Evolutionary conservation across 2,329 filamentous ascomycete species (phyloP).

Genomic region (Pestalotiopsis sp.): DNA sequence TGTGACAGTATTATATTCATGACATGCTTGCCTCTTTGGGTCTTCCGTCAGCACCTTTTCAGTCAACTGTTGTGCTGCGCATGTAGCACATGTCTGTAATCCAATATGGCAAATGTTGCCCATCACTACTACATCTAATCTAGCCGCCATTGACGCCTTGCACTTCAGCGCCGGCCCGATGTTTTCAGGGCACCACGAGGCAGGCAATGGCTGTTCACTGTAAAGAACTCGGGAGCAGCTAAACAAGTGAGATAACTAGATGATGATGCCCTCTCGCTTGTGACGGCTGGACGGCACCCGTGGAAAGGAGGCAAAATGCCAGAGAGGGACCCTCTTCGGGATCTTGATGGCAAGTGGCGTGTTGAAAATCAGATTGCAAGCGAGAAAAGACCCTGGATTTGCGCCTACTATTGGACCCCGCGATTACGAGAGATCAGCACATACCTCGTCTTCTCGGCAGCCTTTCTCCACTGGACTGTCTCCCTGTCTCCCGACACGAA

Average conservation of each 20-base stretch:
- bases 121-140: background rate
- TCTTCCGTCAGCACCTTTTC: background rate
- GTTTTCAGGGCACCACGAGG: background rate
- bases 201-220: background rate
- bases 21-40: constrained; percentile 4
- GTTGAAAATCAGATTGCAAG: background rate
- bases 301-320: background rate
- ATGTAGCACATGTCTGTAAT: background rate
- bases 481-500: background rate
- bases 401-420: background rate
- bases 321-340: background rate
- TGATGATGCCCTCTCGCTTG: background rate
- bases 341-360: constrained; percentile 3
- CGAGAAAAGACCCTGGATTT: background rate
- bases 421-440: constrained; percentile 11
- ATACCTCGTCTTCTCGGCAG: background rate
- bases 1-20: background rate
- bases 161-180: background rate
- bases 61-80: background rate
- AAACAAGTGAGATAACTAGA: background rate
- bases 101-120: background rate
- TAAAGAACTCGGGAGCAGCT: background rate
- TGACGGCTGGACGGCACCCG: background rate
- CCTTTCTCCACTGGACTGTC: background rate
- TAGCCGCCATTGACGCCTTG: background rate